Evolutionary conservation across 2,329 filamentous ascomycete genomes (phyloP), one percentile per base, ranked within the genome.

Genomic region (Venturia nashicola): DNA sequence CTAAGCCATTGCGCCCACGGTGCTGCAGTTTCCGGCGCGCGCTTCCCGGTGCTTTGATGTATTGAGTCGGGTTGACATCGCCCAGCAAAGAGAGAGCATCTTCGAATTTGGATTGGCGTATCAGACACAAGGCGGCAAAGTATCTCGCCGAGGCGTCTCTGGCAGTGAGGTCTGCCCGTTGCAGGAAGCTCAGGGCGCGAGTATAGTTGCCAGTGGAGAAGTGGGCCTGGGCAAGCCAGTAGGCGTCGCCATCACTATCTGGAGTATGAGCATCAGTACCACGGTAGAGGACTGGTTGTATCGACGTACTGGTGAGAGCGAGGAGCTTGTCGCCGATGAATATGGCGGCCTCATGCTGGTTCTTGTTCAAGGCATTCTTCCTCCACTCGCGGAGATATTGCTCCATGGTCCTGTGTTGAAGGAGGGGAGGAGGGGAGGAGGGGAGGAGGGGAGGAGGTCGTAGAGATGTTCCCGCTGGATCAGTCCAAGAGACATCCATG

Each of bases 181-280:
- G 85, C 66, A 99, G 85, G 68, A 97, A 89, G 32, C 90, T 84
- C 70, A 96, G 87, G 2, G 94, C 92, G 70, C 94, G 89, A 9
- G 89, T 94, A 75, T 96, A 97, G 79, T 97, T 96, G 70, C 91
- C 92, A 60, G 91, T 94, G 61, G 88, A 89, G 77, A 97, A 99
- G 76, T 99, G 93, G 44, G 96, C 91, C 76, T 97, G 93, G n/a
- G 94, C 94, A 54, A 99, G 87, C 88, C 91, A 97, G 73, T 96
- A 96, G 48, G 92, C 93, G 74, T 99, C 94, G 68, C 90, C 87
- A 71, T 96, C 91, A 74, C 93, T 89, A 72, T 92, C 94, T 97
- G 9, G 60, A 40, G 44, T 36, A 55, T 59, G 42, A 65, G 64
- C 34, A 40, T 61, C 64, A 62, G 55, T 61, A 44, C 59, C 18